phyloP scores from a whole-genome alignment of 257 asterid genomes.

The Solanum sejunctum region DNA sequence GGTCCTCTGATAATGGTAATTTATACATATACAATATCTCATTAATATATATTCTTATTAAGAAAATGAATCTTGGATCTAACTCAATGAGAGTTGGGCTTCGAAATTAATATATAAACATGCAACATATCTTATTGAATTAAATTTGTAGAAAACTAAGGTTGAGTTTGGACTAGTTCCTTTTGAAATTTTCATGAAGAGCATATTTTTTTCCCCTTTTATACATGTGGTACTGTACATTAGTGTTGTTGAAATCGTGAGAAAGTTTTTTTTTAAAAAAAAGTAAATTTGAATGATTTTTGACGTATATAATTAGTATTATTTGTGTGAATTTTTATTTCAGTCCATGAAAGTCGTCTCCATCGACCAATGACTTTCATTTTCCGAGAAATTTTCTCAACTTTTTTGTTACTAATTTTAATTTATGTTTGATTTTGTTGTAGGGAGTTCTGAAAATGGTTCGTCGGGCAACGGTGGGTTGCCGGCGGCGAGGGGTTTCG shows the following conservation, averaged over 20 bases:
- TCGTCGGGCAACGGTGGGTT: slow-evolving; percentile 9
- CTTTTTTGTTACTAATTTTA: not conserved
- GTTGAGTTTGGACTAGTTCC: too few species aligned
- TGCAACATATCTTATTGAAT: not conserved
- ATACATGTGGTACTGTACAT: not conserved
- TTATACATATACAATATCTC: not conserved
- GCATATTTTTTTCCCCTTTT: too few species aligned
- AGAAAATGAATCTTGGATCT: not conserved
- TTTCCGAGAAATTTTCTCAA: not conserved
- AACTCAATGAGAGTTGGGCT: not conserved
- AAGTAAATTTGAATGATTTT: not conserved
- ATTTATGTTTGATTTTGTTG: not conserved
- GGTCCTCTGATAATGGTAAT: slow-evolving; percentile 60
- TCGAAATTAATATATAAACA: not conserved
- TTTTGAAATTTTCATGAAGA: too few species aligned
- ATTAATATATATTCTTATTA: not conserved
- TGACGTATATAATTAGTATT: not conserved
- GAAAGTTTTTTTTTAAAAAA: not conserved
- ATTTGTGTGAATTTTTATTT: not conserved
- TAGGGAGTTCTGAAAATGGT: slow-evolving; percentile 75
- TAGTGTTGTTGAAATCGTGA: too few species aligned
- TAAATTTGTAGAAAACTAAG: too few species aligned
- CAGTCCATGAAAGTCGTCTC: not conserved
- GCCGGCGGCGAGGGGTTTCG: slow-evolving; percentile 36
- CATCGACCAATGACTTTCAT: not conserved